phyloP scores from a whole-genome alignment of 2,329 filamentous ascomycete species.

The Penicillium sp. region DNA sequence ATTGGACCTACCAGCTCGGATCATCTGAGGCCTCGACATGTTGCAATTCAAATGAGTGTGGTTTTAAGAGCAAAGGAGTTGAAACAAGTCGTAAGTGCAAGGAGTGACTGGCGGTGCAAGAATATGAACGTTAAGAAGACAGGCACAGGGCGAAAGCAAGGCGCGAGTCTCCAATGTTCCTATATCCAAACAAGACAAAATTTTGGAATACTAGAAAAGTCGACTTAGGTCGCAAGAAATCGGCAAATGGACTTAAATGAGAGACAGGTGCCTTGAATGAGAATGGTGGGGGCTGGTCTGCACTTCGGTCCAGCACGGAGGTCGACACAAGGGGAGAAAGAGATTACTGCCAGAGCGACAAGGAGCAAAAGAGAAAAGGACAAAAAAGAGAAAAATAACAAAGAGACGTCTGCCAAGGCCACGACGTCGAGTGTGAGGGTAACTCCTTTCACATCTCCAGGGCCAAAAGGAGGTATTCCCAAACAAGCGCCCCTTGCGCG shows the following conservation, averaged over 20 bases:
- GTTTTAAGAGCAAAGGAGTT: slow-evolving; percentile 11
- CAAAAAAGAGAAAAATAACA: slow-evolving; percentile 16
- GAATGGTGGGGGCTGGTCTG: slow-evolving; percentile 21
- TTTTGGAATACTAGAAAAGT: neutral
- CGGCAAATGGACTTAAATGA: slow-evolving; percentile 19
- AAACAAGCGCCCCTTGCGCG: slow-evolving; percentile 43
- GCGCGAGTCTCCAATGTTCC: neutral
- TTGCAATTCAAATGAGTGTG: slow-evolving; percentile 21
- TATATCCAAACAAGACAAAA: neutral
- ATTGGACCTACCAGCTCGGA: slow-evolving; percentile 45
- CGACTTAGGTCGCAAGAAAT: slow-evolving; percentile 10
- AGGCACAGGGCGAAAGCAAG: slow-evolving; percentile 6
- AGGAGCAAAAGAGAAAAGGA: slow-evolving; percentile 17
- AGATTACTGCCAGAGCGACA: slow-evolving; percentile 34
- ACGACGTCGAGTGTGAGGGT: slow-evolving; percentile 9
- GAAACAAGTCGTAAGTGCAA: slow-evolving; percentile 16
- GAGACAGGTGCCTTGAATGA: slow-evolving; percentile 22
- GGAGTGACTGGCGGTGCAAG: slow-evolving; percentile 22
- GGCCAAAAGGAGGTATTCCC: slow-evolving; percentile 35
- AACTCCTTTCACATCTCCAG: slow-evolving; percentile 26
- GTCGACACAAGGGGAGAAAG: slow-evolving; percentile 20
- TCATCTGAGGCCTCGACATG: slow-evolving; percentile 47
- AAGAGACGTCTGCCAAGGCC: slow-evolving; percentile 5
- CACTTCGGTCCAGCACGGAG: slow-evolving; percentile 21
- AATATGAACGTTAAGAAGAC: slow-evolving; percentile 14